These are phyloP conservation scores for Colletotrichum gloeosporioides DNA, from an alignment of 2,329 filamentous ascomycete species.

Conservation along the genomic window DNA sequence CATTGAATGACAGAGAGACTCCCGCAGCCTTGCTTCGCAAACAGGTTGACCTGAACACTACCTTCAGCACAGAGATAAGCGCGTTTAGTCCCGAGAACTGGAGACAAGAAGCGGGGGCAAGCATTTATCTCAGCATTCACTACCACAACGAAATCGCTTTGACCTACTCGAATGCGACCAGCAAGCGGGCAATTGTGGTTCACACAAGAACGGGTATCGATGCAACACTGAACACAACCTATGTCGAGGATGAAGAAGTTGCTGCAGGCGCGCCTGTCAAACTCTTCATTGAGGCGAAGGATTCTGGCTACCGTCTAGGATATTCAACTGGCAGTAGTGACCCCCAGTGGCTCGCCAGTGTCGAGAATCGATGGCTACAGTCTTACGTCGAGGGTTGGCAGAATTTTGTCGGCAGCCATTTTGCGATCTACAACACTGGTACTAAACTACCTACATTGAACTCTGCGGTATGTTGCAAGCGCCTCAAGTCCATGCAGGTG, in stretches of 20 bases:
- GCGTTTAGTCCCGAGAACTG: not conserved
- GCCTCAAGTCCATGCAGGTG: rapidly evolving
- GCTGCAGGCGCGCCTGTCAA: constrained; percentile 13
- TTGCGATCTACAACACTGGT: constrained; percentile 20
- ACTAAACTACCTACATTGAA: constrained; percentile 12
- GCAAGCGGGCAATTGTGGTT: constrained; percentile 4
- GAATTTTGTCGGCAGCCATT: constrained; percentile 23
- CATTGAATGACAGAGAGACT: constrained; percentile 18
- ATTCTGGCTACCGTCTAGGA: constrained; percentile 6
- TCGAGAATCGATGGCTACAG: constrained; percentile 19
- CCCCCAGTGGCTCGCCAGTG: constrained; percentile 12
- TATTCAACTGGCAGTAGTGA: constrained; percentile 5
- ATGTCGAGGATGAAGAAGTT: constrained; percentile 18
- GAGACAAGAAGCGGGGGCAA: constrained; percentile 18
- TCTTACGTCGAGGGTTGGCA: constrained; percentile 18
- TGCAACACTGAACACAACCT: constrained; percentile 17
- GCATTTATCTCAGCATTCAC: constrained; percentile 21
- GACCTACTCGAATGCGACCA: not conserved
- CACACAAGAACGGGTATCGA: constrained; percentile 17
- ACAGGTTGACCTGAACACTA: constrained; percentile 21
- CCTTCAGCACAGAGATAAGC: constrained; percentile 20
- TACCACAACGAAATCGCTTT: constrained; percentile 21
- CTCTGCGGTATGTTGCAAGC: not conserved
- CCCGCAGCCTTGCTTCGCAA: constrained; percentile 19
- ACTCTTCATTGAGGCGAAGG: constrained; percentile 19